Evolutionary conservation across 2,329 filamentous ascomycete species (phyloP).

Genomic region (Fonsecaea pedrosoi): DNA sequence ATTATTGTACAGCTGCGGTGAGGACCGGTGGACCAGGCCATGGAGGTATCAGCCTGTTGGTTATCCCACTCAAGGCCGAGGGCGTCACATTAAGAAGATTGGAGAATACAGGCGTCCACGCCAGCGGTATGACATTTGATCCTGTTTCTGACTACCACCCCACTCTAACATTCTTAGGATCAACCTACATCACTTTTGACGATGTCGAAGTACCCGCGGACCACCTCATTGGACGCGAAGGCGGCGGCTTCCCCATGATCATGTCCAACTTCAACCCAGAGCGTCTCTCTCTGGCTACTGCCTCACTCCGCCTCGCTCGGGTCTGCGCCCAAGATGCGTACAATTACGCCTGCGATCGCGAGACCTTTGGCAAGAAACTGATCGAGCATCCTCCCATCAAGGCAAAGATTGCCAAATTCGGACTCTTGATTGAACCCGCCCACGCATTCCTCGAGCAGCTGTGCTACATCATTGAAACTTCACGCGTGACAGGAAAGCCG

Average conservation of each 20-base stretch:
- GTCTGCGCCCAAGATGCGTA: slow-evolving; percentile 67
- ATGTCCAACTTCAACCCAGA: slow-evolving; percentile 86
- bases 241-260: slow-evolving; percentile 73
- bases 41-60: slow-evolving; percentile 70
- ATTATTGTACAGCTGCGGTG: slow-evolving; percentile 73
- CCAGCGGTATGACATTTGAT: slow-evolving; percentile 57
- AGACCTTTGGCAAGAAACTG: slow-evolving; percentile 72
- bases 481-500: slow-evolving; percentile 54
- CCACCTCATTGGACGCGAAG: slow-evolving; percentile 73
- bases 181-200: slow-evolving; percentile 77
- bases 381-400: slow-evolving; percentile 78
- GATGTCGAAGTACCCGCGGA: slow-evolving; percentile 75
- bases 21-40: slow-evolving; percentile 72
- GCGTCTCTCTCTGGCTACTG: slow-evolving; percentile 70
- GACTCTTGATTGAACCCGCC: slow-evolving; percentile 71
- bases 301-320: slow-evolving; percentile 66
- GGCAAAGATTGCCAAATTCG: slow-evolving; percentile 72
- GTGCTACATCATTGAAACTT: slow-evolving; percentile 58
- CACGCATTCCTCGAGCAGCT: slow-evolving; percentile 67
- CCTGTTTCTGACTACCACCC: not conserved
- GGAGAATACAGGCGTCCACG: slow-evolving; percentile 72
- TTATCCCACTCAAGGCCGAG: slow-evolving; percentile 71
- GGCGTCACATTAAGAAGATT: slow-evolving; percentile 73
- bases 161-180: slow-evolving; percentile 58
- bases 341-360: slow-evolving; percentile 69